phyloP scores from a whole-genome alignment of 805 yeast species.

The Ogataea neopini region DNA sequence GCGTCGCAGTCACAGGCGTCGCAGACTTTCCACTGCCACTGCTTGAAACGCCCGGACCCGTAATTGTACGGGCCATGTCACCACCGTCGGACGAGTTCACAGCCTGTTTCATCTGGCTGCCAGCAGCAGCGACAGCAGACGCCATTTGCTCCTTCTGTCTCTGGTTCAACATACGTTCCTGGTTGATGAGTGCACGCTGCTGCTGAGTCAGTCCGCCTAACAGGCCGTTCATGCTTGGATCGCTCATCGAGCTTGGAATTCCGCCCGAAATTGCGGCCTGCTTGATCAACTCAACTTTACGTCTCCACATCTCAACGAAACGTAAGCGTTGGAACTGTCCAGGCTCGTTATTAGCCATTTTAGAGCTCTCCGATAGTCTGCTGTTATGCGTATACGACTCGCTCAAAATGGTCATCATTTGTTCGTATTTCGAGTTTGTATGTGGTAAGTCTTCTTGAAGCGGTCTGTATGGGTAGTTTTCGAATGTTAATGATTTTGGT shows the following conservation, averaged over 20 bases:
- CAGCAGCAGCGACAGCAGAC: constrained; percentile 33
- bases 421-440: constrained; percentile 84
- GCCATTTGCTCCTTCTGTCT: constrained; percentile 37
- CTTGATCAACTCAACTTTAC: constrained; percentile 58
- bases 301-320: constrained; percentile 83
- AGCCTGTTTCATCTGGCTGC: constrained; percentile 13
- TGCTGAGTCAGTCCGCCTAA: constrained; percentile 32
- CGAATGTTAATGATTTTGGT: constrained; percentile 21
- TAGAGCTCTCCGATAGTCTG: constrained; percentile 29
- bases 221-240: constrained; percentile 28
- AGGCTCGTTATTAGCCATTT: constrained; percentile 28
- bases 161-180: constrained; percentile 31
- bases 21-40: constrained; percentile 4
- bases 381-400: constrained; percentile 43
- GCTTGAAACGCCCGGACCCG: constrained; percentile 7
- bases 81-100: constrained; percentile 3
- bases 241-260: constrained; percentile 16
- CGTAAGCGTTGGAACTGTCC: constrained; percentile 81
- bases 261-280: constrained; percentile 40
- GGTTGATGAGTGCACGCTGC: constrained; percentile 31
- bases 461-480: constrained; percentile 32
- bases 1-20: constrained; percentile 9
- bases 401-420: constrained; percentile 73
- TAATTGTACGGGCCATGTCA: not conserved
- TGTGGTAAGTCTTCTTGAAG: constrained; percentile 73